Evolutionary conservation across 192 early-diverging fungal species (phyloP).

Genomic region (Backusella psychrophila): DNA sequence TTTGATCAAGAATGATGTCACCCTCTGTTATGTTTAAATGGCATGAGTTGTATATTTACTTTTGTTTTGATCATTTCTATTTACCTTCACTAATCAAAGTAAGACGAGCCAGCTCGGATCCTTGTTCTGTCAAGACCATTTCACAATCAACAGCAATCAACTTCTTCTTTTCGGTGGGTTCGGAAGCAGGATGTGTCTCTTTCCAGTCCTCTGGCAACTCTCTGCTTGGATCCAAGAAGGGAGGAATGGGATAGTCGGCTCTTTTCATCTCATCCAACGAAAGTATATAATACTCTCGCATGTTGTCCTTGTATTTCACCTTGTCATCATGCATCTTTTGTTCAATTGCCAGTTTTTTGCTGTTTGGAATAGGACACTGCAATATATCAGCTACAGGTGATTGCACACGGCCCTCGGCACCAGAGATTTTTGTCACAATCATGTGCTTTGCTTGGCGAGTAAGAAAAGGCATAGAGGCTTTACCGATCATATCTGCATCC

Average conservation of each 20-base stretch:
- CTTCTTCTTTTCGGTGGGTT: slow-evolving; percentile 16
- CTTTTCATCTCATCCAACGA: slow-evolving; percentile 39
- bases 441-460: slow-evolving; percentile 21
- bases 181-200: slow-evolving; percentile 31
- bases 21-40: slow-evolving; percentile 16
- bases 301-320: slow-evolving; percentile 5
- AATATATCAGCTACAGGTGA: slow-evolving; percentile 41
- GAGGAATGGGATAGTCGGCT: slow-evolving; percentile 45
- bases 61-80: not conserved
- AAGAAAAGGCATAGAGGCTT: slow-evolving; percentile 28
- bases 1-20: slow-evolving; percentile 42
- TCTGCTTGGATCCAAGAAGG: slow-evolving; percentile 20
- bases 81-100: slow-evolving; percentile 43
- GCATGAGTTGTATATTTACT: no score
- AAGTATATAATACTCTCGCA: slow-evolving; percentile 43
- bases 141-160: slow-evolving; percentile 62
- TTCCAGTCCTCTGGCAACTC: slow-evolving; percentile 41
- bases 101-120: slow-evolving; percentile 50
- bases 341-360: slow-evolving; percentile 34
- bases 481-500: not conserved
- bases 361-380: slow-evolving; percentile 38
- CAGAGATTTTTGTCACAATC: slow-evolving; percentile 34
- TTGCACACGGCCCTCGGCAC: slow-evolving; percentile 32
- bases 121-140: slow-evolving; percentile 44
- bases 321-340: slow-evolving; percentile 29